These are phyloP conservation scores for Trebouxia gelatinosa DNA, from an alignment of 163 green algal genomes.

Conservation along the genomic window DNA sequence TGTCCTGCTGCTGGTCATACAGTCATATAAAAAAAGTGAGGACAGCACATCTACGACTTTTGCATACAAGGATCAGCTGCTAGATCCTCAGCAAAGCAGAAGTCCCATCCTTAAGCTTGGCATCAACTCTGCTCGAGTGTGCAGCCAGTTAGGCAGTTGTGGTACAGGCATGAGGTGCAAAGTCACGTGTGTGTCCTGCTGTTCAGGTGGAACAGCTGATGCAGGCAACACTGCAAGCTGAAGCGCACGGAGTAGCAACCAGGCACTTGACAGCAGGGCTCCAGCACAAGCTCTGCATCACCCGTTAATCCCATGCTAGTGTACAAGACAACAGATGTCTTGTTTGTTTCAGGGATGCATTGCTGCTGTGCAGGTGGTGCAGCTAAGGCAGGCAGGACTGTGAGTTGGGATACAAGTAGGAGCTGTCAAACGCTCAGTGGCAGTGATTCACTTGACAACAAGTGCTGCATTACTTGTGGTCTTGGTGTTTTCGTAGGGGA, in stretches of 20 bases:
- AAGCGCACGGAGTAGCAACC: neutral
- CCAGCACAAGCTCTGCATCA: neutral
- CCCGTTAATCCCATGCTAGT: neutral
- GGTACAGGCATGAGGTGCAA: no score
- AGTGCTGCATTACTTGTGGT: neutral
- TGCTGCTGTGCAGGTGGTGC: constrained; percentile 3
- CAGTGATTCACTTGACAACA: neutral
- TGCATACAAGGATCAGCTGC: no score
- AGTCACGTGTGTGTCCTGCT: neutral
- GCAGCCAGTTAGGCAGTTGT: no score
- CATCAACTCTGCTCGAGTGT: no score
- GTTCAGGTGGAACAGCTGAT: no score
- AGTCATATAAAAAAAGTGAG: no score
- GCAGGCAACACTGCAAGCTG: neutral
- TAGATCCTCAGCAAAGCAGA: no score
- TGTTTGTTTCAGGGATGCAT: no score
- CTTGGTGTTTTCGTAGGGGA: neutral
- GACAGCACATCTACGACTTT: no score
- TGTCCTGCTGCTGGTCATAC: no score
- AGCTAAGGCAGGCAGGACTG: neutral
- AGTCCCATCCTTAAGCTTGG: no score
- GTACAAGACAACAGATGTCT: neutral
- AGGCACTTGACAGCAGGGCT: neutral
- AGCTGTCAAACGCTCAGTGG: neutral
- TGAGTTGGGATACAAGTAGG: neutral